Evolutionary conservation across 2,329 filamentous ascomycete species (phyloP).

Genomic region (Ceratocystis alfenasii): DNA sequence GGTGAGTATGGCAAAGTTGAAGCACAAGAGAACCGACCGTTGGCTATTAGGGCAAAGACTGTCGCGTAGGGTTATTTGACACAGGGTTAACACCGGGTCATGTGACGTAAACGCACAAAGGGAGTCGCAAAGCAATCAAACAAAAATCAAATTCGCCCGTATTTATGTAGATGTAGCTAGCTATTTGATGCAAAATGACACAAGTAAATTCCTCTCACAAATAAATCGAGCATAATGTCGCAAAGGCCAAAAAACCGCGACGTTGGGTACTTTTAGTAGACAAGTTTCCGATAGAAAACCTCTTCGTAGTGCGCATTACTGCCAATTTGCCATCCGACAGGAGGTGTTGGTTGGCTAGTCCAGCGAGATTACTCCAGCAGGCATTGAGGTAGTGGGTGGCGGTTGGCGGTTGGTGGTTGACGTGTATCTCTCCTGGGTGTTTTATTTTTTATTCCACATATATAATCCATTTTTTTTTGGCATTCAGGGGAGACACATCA

Average conservation of each 20-base stretch:
- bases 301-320: not conserved
- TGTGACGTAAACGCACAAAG: not conserved
- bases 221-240: no score
- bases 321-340: no score
- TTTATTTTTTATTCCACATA: no score
- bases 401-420: not conserved
- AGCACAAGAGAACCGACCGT: no score
- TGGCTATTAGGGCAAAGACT: no score
- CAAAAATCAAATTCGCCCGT: not conserved
- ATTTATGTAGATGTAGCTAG: not conserved
- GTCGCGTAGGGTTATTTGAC: not conserved
- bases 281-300: not conserved
- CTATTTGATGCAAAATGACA: not conserved
- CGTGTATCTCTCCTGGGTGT: not conserved
- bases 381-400: not conserved
- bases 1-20: not conserved
- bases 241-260: not conserved
- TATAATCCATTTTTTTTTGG: not conserved
- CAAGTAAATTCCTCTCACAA: not conserved
- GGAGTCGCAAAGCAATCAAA: not conserved
- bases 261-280: not conserved
- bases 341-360: not conserved
- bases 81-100: not conserved
- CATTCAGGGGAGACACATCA: not conserved
- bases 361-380: not conserved